Evolutionary conservation across 148 eudicot species (phyloP).

Genomic region (Chenopodium suecicum): DNA sequence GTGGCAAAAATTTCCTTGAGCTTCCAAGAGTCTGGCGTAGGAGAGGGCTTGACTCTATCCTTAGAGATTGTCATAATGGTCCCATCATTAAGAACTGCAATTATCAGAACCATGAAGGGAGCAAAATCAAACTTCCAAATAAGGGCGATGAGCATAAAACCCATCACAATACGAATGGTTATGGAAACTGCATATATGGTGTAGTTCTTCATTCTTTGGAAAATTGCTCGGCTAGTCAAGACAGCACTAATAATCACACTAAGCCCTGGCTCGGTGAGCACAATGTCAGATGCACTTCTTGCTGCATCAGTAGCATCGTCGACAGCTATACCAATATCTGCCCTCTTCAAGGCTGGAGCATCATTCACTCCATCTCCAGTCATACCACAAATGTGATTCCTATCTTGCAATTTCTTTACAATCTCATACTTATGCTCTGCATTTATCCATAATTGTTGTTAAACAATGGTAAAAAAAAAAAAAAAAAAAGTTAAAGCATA

Average conservation of each 20-base stretch:
- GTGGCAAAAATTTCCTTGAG: slow-evolving; percentile 72
- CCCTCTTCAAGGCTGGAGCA: slow-evolving; percentile 78
- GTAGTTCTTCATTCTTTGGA: slow-evolving; percentile 82
- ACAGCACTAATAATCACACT: slow-evolving; percentile 80
- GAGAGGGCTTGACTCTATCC: slow-evolving; percentile 73
- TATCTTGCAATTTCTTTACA: slow-evolving; percentile 78
- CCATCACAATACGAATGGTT: slow-evolving; percentile 68
- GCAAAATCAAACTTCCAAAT: slow-evolving; percentile 78
- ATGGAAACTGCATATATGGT: slow-evolving; percentile 79
- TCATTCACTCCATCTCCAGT: slow-evolving; percentile 88
- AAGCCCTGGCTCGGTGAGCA: slow-evolving; percentile 73
- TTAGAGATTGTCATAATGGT: slow-evolving; percentile 88
- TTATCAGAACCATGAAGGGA: slow-evolving; percentile 78
- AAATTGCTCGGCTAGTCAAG: slow-evolving; percentile 68
- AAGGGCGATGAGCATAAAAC: slow-evolving; percentile 68
- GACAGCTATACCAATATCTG: slow-evolving; percentile 80
- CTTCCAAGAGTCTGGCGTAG: slow-evolving; percentile 77
- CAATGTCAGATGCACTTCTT: slow-evolving; percentile 78
- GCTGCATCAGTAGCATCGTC: slow-evolving; percentile 97
- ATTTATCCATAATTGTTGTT: not conserved
- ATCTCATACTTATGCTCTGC: slow-evolving; percentile 87
- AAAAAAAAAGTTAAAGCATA: not conserved
- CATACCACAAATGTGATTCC: slow-evolving; percentile 84
- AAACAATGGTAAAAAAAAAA: not conserved
- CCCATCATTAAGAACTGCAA: slow-evolving; percentile 72